These are phyloP conservation scores for Beauveria varroae DNA, from an alignment of 2,329 filamentous ascomycete genomes.

Conservation along the genomic window DNA sequence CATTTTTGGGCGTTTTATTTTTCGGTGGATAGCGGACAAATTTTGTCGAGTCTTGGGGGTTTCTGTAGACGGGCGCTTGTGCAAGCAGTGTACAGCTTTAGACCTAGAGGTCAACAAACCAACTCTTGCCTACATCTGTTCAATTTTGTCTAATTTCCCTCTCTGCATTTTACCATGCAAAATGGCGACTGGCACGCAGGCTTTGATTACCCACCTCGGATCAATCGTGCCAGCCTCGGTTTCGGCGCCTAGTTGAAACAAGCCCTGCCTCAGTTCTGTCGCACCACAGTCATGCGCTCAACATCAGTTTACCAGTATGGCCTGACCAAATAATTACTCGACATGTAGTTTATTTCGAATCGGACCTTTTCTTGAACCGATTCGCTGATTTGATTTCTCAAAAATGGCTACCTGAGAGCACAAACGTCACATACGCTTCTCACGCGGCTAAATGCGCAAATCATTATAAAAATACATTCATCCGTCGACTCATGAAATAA, in stretches of 20 bases:
- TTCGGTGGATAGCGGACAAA: background rate
- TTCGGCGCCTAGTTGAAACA: conserved; percentile 3
- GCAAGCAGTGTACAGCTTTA: background rate
- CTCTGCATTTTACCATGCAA: background rate
- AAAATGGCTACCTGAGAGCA: background rate
- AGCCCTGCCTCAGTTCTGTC: conserved; percentile 1
- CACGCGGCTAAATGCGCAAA: background rate
- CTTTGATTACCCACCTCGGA: too few species aligned
- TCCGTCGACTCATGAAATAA: background rate
- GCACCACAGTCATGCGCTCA: background rate
- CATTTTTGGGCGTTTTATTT: conserved; percentile 7
- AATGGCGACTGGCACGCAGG: background rate
- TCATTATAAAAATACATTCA: conserved; percentile 8
- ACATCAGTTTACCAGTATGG: background rate
- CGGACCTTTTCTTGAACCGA: too few species aligned
- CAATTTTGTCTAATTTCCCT: background rate
- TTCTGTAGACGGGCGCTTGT: conserved; percentile 1
- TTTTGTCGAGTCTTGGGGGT: background rate
- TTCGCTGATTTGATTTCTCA: background rate
- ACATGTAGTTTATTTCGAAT: background rate
- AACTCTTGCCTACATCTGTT: background rate
- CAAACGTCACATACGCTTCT: background rate
- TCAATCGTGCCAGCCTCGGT: background rate
- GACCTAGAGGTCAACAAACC: background rate
- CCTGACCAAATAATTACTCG: background rate